phyloP scores from a whole-genome alignment of 1,284 basidiomycete species.

The Schizopora paradoxa region DNA sequence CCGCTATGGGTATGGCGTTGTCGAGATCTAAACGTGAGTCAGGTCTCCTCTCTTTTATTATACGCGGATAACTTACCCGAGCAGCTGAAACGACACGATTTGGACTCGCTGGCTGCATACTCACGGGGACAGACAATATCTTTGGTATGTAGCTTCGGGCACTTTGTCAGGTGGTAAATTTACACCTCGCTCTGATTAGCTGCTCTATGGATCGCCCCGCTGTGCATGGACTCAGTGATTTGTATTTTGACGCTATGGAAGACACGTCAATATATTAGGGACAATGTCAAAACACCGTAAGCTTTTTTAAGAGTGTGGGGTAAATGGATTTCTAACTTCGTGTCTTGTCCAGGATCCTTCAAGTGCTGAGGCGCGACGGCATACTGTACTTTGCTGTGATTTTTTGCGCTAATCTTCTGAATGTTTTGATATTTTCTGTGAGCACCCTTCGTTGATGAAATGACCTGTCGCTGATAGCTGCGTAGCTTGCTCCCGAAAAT shows the following conservation, averaged over 20 bases:
- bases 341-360: neutral
- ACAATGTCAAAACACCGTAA: slow-evolving; percentile 1
- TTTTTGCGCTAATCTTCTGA: no score
- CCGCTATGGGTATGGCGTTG: neutral
- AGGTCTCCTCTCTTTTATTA: neutral
- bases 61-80: neutral
- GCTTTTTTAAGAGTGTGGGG: neutral
- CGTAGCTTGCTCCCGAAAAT: neutral
- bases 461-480: neutral
- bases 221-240: neutral
- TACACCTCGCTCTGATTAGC: no score
- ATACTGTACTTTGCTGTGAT: neutral
- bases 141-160: no score
- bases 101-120: neutral
- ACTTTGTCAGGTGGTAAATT: no score
- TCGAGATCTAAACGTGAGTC: neutral
- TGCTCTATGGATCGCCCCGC: neutral
- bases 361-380: neutral
- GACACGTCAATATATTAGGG: neutral
- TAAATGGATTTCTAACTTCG: neutral
- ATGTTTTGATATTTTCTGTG: no score
- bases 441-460: no score
- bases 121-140: neutral
- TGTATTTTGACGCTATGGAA: slow-evolving; percentile 1
- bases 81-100: no score